Evolutionary conservation across 768 basidiomycete species (phyloP), one percentile per base, ranked within the genome.

Genomic region (Rhizopogon rudus): DNA sequence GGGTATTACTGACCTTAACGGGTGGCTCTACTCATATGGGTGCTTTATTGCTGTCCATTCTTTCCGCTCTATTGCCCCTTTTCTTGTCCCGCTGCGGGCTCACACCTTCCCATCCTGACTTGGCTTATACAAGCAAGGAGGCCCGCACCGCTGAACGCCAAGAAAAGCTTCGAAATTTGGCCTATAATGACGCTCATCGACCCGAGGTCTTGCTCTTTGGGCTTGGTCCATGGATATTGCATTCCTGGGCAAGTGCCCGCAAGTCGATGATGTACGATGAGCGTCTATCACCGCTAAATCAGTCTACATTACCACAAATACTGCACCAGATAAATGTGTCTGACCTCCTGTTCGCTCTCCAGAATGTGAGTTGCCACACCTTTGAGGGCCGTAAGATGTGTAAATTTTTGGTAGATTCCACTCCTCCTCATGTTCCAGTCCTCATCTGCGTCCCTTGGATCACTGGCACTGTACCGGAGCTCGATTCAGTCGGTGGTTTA

Each of bases 161-260:
- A 63, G 89, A 92, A 63, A 81, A 79, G 42, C 81, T 92, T 77
- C 83, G 88, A 7, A 82, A 79, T 62, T 72, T 93, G 40, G 91
- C 84, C 0, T 83, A 88, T 67, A 87, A 82, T 63, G 91, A 91
- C 40, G 64, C 72, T 0, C 83, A 89, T 67, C 84, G 90, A n/a
- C 84, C 87, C 14, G 92, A 95, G 67, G 79, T 94, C 33, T 76
- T 86, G 35, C 75, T 94, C 3, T 95, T 93, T 67, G 89, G 89
- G 4, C 77, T 95, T 14, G 86, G 84, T 10, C 86, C 89, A 40
- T 95, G 92, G 93, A 86, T 94, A 52, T 72, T 94, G 55, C 77
- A 81, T 53, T 81, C 83, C 6, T 95, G 92, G 92, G 78, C 85
- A 4, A 75, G 71, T 33, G 81, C 90, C 3, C 75, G 85, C 60